A percentile compares a stretch with the other conserved stretches of the same genome.
Evolutionary conservation across 1,284 basidiomycete species (phyloP).

Genomic region (Leccinum solheimii): DNA sequence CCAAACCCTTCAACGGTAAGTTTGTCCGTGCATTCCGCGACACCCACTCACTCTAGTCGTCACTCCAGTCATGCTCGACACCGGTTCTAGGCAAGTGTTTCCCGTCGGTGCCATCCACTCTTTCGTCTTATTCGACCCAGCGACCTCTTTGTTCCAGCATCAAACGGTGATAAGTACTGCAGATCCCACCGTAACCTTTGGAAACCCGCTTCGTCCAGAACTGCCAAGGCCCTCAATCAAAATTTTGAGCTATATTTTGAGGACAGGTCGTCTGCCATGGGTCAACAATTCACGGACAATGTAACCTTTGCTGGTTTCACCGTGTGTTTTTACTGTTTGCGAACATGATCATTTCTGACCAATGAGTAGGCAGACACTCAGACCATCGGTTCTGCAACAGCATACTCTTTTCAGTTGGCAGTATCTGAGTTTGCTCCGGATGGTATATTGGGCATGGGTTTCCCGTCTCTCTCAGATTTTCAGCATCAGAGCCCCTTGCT

Average conservation of each 20-base stretch:
- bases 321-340: not conserved
- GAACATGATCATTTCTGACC: not conserved
- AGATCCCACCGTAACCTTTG: no score
- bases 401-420: not conserved
- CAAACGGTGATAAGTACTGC: no score
- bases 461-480: not conserved
- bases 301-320: not conserved
- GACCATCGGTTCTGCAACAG: not conserved
- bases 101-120: no score
- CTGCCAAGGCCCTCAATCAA: no score
- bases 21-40: no score
- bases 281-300: not conserved
- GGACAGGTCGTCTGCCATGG: not conserved
- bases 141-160: no score
- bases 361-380: not conserved
- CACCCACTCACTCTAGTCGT: no score
- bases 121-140: no score
- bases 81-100: no score
- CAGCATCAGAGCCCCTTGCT: not conserved
- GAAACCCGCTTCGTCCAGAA: no score
- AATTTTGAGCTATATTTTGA: not conserved
- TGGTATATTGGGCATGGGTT: not conserved
- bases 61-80: no score
- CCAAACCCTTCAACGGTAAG: no score
- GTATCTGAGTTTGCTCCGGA: not conserved